A percentile compares a stretch with the other conserved stretches of the same genome.
phyloP scores from a whole-genome alignment of 768 basidiomycete genomes.

The Termitomyces sp. region DNA sequence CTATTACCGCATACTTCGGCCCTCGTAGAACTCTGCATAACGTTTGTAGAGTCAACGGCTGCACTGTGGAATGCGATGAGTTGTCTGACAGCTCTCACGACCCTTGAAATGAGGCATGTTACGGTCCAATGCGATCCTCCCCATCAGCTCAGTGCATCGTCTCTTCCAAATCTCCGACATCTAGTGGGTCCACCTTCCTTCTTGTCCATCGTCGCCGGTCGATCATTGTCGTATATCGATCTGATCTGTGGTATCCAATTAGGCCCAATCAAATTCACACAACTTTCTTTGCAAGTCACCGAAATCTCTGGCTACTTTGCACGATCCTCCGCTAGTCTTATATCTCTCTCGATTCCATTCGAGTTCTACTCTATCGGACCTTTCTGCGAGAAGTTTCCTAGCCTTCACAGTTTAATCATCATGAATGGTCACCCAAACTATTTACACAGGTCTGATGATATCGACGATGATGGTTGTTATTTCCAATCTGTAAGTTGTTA shows the following conservation, averaged over 20 bases:
- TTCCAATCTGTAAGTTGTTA: not conserved
- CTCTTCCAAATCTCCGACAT: conserved; percentile 5
- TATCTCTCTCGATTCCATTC: not conserved
- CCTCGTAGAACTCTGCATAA: conserved; percentile 1
- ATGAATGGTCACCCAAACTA: not conserved
- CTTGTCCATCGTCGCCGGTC: not conserved
- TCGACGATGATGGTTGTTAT: not conserved
- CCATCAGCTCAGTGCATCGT: conserved; percentile 1
- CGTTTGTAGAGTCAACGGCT: not conserved
- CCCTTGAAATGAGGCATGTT: not conserved
- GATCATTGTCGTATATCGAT: conserved; percentile 5
- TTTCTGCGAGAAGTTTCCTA: not conserved
- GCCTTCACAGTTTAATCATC: not conserved
- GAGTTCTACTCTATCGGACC: conserved; percentile 3
- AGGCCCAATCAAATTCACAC: not conserved
- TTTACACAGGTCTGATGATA: too few relatives aligned
- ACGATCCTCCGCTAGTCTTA: not conserved
- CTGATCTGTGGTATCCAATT: not conserved
- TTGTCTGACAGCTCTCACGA: not conserved
- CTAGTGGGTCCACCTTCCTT: conserved; percentile 3
- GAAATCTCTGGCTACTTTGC: not conserved
- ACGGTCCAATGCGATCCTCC: not conserved
- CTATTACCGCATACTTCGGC: not conserved
- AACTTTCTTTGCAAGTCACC: not conserved
- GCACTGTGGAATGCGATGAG: conserved; percentile 5